These are phyloP conservation scores for Trypanosoma lewisi DNA, from an alignment of 208 protist species.

Conservation along the genomic window DNA sequence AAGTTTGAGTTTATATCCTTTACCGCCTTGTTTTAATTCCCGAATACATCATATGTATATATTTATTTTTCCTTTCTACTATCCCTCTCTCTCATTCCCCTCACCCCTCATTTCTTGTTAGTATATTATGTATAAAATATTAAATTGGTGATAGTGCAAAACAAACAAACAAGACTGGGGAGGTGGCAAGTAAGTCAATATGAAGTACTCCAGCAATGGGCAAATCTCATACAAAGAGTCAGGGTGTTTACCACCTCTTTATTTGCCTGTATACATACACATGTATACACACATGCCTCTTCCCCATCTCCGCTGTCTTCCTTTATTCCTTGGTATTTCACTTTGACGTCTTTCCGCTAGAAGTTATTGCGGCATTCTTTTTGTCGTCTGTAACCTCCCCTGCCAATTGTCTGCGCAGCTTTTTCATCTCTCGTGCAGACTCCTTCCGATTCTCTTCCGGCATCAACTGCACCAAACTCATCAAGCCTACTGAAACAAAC, in stretches of 20 bases:
- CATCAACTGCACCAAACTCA: constrained; percentile 74
- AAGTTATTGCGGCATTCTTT: background rate
- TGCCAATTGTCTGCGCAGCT: constrained; percentile 55
- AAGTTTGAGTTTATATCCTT: background rate
- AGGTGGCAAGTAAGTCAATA: too few species aligned
- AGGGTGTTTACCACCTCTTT: too few species aligned
- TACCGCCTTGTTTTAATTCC: background rate
- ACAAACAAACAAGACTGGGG: too few species aligned
- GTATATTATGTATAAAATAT: too few species aligned
- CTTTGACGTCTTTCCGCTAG: background rate
- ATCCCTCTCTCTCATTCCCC: background rate
- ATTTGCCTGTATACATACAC: background rate
- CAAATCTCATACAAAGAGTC: too few species aligned
- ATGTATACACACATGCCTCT: background rate
- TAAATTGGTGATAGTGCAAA: too few species aligned
- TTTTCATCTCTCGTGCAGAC: constrained; percentile 59
- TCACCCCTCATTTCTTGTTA: too few species aligned
- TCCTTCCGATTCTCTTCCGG: constrained; percentile 78
- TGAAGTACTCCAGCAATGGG: too few species aligned
- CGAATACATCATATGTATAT: background rate
- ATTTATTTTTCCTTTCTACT: background rate
- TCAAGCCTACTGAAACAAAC: constrained; percentile 51
- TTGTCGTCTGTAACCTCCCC: constrained; percentile 1
- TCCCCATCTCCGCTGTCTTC: background rate
- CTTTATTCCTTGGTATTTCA: background rate